Evolutionary conservation across 176 grass and related monocot species (phyloP), one percentile per base, ranked within the genome.

Genomic region (barley (Hordeum vulgare)): DNA sequence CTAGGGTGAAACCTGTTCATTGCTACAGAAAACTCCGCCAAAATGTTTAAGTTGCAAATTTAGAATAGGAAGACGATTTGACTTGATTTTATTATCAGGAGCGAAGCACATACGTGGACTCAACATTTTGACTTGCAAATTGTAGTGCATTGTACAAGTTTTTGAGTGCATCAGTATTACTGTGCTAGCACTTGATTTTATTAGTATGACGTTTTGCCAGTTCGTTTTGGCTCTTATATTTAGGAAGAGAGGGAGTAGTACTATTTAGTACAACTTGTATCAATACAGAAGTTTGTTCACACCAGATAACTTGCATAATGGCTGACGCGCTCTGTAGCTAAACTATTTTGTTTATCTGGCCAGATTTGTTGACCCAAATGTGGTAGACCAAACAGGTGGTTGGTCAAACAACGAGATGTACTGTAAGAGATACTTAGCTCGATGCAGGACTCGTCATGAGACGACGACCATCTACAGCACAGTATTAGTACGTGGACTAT

Each of bases 371-470:
- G 33, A 73, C 78, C 78, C 21, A 72, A 62, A 58, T 77, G 7
- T 86, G 63, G 83, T 65, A 82, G 72, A 78, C 78, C 73, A 66
- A 65, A 85, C 56, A 57, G 21, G 11, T 37, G 65, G 9, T 78
- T 85, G 20, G 83, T 85, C 72, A 85, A 81, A 81, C 71, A 20
- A 61, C 9, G 34, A 18, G 47, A 51, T 26, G 64, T 64, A 25
- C 15, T 33, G 8, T 5, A 3, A 84, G 36, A 21, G 45, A 10
- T 27, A 77, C 7, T 20, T 29, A 61, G 4, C n/a, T 78, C 29
- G 17, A 9, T 4, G 33, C 66, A 57, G 40, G 15, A 6, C 0
- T 45, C 7, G 49, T 29, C 14, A 58, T 64, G 10, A 56, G n/a
- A 58, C 41, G 41, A 28, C 11, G 13, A 11, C 7, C 76, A 2